Evolutionary conservation across 2,329 filamentous ascomycete genomes (phyloP).

Genomic region (Neonectria faginata): DNA sequence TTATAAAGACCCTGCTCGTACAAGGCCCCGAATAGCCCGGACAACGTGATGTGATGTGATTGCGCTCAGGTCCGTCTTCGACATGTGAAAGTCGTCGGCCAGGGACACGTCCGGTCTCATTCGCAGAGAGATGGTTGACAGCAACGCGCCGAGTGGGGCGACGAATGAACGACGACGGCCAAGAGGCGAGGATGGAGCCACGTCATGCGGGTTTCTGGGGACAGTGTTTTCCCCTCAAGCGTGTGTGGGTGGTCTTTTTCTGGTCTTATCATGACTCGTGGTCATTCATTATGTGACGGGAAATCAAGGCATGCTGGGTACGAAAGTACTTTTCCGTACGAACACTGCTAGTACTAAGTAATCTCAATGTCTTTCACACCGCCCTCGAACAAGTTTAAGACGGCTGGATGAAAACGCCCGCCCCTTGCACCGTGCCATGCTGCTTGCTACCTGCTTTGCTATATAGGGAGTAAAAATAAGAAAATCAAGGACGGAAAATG

Average conservation of each 20-base stretch:
- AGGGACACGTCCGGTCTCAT: constrained; percentile 1
- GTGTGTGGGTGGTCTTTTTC: constrained; percentile 3
- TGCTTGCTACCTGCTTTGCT: constrained; percentile 28
- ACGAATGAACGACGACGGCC: constrained; percentile 2
- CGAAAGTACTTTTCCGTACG: neutral
- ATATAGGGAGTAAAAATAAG: constrained; percentile 5
- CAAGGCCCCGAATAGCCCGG: constrained; percentile 19
- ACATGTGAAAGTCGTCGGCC: constrained; percentile 30
- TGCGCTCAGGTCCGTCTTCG: constrained; percentile 20
- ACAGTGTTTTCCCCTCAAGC: neutral
- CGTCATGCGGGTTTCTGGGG: neutral
- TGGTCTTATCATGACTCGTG: constrained; percentile 14
- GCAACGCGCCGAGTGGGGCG: constrained; percentile 20
- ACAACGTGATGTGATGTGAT: constrained; percentile 29
- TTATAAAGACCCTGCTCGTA: constrained; percentile 21
- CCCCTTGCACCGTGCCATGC: constrained; percentile 27
- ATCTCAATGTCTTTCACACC: constrained; percentile 5
- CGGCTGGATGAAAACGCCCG: constrained; percentile 16
- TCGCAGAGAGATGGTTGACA: constrained; percentile 10
- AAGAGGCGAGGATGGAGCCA: constrained; percentile 15
- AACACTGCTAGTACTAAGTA: neutral
- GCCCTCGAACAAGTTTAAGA: neutral
- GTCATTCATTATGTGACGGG: constrained; percentile 23
- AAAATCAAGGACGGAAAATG: neutral
- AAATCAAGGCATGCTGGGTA: constrained; percentile 8